Conservation (phyloP, 2,329 filamentous ascomycete genomes). For the Scleromitrula shiraiana region DNA sequence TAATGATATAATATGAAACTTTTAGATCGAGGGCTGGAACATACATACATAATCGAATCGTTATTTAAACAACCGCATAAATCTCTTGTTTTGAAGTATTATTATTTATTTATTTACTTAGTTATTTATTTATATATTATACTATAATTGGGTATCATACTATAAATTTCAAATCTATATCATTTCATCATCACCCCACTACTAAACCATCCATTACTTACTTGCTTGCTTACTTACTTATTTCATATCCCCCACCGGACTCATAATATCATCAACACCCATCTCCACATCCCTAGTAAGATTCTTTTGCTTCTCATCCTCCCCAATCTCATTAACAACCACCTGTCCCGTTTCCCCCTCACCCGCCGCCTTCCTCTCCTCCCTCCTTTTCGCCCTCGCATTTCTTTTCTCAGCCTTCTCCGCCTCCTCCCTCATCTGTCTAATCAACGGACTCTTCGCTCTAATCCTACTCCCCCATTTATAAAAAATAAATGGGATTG, state of each 20-base stretch:
- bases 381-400: conserved; percentile 12
- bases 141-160: no score
- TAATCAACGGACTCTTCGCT: conserved; percentile 39
- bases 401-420: conserved; percentile 22
- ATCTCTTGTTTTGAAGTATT: no score
- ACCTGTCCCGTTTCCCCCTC: conserved; percentile 6
- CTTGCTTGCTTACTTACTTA: no score
- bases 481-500: conserved; percentile 76
- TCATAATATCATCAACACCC: neutral
- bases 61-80: no score
- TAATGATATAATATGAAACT: no score
- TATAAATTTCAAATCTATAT: no score
- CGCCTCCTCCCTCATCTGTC: conserved; percentile 30
- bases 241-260: conserved; percentile 5
- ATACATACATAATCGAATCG: no score
- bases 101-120: no score
- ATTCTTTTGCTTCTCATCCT: no score
- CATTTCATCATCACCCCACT: no score
- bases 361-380: conserved; percentile 11
- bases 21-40: no score
- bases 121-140: no score
- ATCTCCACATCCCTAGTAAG: conserved; percentile 8
- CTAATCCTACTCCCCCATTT: conserved; percentile 47
- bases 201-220: neutral
- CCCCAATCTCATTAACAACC: neutral